Evolutionary conservation across 371 early-diverging fungal genomes (phyloP).

Genomic region (Phascolomyces articulosus): DNA sequence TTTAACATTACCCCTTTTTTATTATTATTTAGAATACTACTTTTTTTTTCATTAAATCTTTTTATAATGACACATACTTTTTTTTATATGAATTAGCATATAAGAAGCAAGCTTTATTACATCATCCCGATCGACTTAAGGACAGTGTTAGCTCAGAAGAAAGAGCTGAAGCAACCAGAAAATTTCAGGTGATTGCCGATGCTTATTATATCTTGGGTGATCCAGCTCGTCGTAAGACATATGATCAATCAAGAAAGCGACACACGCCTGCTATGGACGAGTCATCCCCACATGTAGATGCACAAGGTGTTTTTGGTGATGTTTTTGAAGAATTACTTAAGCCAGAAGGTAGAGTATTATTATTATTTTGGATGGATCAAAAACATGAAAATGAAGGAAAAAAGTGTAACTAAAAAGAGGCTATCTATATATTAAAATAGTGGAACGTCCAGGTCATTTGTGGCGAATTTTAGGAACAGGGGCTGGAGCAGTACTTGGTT

Average conservation of each 20-base stretch:
- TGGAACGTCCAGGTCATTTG: slow-evolving; percentile 28
- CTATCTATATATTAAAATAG: slow-evolving; percentile 6
- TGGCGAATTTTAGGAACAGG: slow-evolving; percentile 35
- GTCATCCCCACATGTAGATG: slow-evolving; percentile 16
- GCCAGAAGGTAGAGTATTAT: slow-evolving; percentile 30
- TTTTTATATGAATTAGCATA: slow-evolving; percentile 69
- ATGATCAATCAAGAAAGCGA: slow-evolving; percentile 74
- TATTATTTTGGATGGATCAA: not conserved
- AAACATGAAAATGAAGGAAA: no score
- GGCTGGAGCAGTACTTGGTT: slow-evolving; percentile 33
- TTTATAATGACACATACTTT: not conserved
- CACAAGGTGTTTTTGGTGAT: slow-evolving; percentile 31
- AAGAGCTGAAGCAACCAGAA: slow-evolving; percentile 68
- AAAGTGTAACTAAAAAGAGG: no score
- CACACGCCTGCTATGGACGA: slow-evolving; percentile 9
- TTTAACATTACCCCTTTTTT: no score
- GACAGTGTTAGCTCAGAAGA: slow-evolving; percentile 58
- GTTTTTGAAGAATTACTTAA: slow-evolving; percentile 37
- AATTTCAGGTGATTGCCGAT: slow-evolving; percentile 78
- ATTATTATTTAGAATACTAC: no score
- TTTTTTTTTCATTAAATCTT: not conserved
- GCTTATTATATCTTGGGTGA: slow-evolving; percentile 88
- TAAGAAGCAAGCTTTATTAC: slow-evolving; percentile 75
- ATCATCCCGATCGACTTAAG: slow-evolving; percentile 80
- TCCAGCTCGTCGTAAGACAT: slow-evolving; percentile 64